A percentile compares a stretch with the other conserved stretches of the same genome.
Conservation (phyloP, 2,329 filamentous ascomycete species). For the Lecanicillium sp. region DNA sequence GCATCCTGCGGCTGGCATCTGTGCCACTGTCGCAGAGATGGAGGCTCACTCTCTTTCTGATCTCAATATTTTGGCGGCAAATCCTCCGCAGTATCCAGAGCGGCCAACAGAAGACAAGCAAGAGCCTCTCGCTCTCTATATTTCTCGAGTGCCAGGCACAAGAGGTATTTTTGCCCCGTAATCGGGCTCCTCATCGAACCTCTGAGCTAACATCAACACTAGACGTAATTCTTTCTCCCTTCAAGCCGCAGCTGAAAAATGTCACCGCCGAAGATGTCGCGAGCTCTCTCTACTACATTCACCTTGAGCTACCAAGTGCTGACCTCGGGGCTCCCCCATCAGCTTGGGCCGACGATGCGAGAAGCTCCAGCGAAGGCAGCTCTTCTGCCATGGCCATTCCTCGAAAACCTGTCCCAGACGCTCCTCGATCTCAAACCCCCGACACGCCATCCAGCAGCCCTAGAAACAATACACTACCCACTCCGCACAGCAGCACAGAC, state of each 20-base stretch:
- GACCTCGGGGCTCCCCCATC: constrained; percentile 31
- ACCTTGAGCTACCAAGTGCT: constrained; percentile 52
- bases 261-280: constrained; percentile 83
- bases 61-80: constrained; percentile 72
- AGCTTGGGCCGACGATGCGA: constrained; percentile 22
- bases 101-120: constrained; percentile 63
- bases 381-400: constrained; percentile 36
- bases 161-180: constrained; percentile 50
- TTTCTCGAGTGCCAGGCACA: constrained; percentile 86
- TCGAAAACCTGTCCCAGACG: constrained; percentile 42
- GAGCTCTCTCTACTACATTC: constrained; percentile 84
- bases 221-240: constrained; percentile 89
- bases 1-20: constrained; percentile 1
- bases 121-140: constrained; percentile 76
- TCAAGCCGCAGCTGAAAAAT: constrained; percentile 82
- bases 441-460: constrained; percentile 11
- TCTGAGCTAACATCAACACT: constrained; percentile 10
- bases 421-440: constrained; percentile 18
- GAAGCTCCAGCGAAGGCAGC: constrained; percentile 37
- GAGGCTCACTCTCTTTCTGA: constrained; percentile 79
- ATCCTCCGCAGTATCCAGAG: constrained; percentile 79
- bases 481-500: constrained; percentile 4
- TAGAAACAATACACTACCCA: constrained; percentile 1
- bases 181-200: background rate
- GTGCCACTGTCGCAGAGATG: constrained; percentile 27